Conservation (phyloP, 768 basidiomycete genomes). For the Boletellus sp. region DNA sequence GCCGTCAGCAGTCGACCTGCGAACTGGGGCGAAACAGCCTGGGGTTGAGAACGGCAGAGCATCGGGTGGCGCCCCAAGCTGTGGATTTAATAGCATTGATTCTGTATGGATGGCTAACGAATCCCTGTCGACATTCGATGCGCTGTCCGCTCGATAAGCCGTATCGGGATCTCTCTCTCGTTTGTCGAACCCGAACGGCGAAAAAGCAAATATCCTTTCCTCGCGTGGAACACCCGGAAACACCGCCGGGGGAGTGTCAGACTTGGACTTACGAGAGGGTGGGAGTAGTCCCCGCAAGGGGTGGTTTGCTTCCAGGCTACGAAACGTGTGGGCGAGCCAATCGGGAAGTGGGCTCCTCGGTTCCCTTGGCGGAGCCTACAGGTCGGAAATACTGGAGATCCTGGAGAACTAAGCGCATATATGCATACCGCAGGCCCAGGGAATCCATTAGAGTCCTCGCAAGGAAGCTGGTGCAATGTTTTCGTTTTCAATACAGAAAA, state of each 20-base stretch:
- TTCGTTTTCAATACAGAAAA: conserved; percentile 46
- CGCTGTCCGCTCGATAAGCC: neutral
- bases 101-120: conserved; percentile 1
- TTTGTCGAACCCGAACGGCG: conserved; percentile 20
- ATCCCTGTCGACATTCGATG: neutral
- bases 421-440: conserved; percentile 24
- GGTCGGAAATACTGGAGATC: conserved; percentile 11
- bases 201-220: conserved; percentile 28
- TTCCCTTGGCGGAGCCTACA: conserved; percentile 19
- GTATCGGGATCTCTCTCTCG: neutral
- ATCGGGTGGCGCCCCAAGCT: neutral
- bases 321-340: conserved; percentile 57
- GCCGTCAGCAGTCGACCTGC: neutral
- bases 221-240: conserved; percentile 6
- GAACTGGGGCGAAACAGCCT: conserved; percentile 16
- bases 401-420: conserved; percentile 23
- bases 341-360: conserved; percentile 39
- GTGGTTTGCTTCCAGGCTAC: conserved; percentile 36
- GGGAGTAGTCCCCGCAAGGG: conserved; percentile 34
- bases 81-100: neutral
- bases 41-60: conserved; percentile 25
- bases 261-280: conserved; percentile 11
- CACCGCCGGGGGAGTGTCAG: neutral
- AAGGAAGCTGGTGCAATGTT: neutral
- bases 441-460: conserved; percentile 6